phyloP scores from a whole-genome alignment of 192 early-diverging fungal species.

The Linnemannia elongata region DNA sequence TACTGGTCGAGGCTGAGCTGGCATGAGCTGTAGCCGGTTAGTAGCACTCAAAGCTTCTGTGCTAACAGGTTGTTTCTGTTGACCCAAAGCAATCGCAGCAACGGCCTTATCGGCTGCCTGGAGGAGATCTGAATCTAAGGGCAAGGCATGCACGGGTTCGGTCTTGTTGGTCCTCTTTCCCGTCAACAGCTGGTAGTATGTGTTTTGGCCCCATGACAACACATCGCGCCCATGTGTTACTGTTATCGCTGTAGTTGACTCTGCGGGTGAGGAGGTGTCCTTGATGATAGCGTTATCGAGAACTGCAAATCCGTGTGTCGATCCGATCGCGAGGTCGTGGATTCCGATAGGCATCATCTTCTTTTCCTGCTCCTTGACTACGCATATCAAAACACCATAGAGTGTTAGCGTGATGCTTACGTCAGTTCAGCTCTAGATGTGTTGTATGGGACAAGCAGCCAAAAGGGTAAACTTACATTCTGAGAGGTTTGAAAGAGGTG shows the following conservation, averaged over 20 bases:
- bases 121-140: constrained; percentile 40
- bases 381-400: background rate
- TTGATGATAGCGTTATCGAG: constrained; percentile 54
- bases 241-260: background rate
- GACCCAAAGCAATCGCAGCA: constrained; percentile 36
- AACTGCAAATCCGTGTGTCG: constrained; percentile 60
- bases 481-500: constrained; percentile 35
- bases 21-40: constrained; percentile 56
- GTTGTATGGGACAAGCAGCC: background rate
- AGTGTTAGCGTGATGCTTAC: background rate
- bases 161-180: constrained; percentile 58
- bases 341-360: constrained; percentile 57
- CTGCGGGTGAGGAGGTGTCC: background rate
- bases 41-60: constrained; percentile 16
- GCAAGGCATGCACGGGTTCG: constrained; percentile 47
- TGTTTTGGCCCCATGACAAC: constrained; percentile 60
- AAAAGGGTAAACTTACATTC: constrained; percentile 31
- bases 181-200: constrained; percentile 53
- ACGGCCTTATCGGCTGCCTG: constrained; percentile 30
- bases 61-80: background rate
- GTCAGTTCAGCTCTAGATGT: background rate
- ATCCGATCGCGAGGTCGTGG: constrained; percentile 48
- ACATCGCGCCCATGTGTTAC: constrained; percentile 58
- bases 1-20: constrained; percentile 18
- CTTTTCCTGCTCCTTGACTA: constrained; percentile 53